phyloP scores from a whole-genome alignment of 495 filamentous ascomycete genomes.

The Penicillium egyptiacum region DNA sequence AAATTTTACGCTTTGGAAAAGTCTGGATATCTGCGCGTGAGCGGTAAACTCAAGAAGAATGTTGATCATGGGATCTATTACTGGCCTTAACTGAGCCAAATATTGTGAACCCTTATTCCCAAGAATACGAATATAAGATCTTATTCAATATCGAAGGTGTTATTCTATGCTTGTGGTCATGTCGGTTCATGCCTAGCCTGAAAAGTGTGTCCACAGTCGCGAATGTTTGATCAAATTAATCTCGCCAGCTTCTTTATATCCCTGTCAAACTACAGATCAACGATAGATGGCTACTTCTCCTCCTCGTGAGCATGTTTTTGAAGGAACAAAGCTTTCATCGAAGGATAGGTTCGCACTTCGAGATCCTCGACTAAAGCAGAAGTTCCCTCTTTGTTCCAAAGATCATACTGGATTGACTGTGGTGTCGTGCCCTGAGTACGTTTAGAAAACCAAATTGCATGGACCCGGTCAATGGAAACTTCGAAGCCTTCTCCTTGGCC shows the following conservation, averaged over 20 bases:
- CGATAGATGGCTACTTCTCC: neutral
- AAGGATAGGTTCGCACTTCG: constrained; percentile 12
- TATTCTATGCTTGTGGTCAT: neutral
- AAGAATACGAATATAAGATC: neutral
- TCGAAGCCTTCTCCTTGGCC: constrained; percentile 13
- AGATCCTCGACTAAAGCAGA: constrained; percentile 3
- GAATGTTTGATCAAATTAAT: neutral
- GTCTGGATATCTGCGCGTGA: constrained; percentile 27
- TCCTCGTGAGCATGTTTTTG: constrained; percentile 9
- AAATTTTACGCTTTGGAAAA: constrained; percentile 20
- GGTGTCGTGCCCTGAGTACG: neutral
- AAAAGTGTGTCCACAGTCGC: neutral
- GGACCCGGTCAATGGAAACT: constrained; percentile 13
- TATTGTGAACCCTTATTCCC: neutral
- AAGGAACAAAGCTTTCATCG: constrained; percentile 14
- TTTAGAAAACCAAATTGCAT: constrained; percentile 13
- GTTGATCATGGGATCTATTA: constrained; percentile 36
- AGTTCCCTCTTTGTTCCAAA: constrained; percentile 3
- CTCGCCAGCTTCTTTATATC: neutral
- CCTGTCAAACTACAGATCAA: neutral
- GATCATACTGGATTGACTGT: constrained; percentile 1
- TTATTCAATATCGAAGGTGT: neutral
- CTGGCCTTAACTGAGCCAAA: constrained; percentile 10
- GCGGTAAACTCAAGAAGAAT: constrained; percentile 28
- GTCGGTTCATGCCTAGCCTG: neutral